Conservation (phyloP, 2,329 filamentous ascomycete species). For the Bipolaris oryzae region DNA sequence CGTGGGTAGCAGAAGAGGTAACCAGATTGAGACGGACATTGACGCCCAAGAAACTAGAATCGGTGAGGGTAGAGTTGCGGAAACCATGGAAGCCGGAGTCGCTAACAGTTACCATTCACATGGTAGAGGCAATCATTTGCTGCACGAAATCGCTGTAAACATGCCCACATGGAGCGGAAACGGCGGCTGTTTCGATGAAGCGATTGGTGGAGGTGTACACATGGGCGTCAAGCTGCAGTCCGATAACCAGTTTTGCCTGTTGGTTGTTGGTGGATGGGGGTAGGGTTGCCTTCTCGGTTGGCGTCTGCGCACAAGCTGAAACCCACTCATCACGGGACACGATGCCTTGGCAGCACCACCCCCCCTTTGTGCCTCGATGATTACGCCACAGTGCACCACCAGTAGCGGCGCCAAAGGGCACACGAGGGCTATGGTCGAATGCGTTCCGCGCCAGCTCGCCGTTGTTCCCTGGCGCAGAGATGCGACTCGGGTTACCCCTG, state of each 20-base stretch:
- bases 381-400: slow-evolving; percentile 9
- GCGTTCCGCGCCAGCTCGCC: slow-evolving; percentile 23
- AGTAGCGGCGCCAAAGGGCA: slow-evolving; percentile 7
- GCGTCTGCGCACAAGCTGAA: slow-evolving; percentile 26
- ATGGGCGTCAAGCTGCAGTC: not conserved
- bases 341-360: slow-evolving; percentile 1
- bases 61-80: not conserved
- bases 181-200: slow-evolving; percentile 6
- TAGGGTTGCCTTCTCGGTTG: slow-evolving; percentile 22
- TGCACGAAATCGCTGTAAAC: slow-evolving; percentile 7
- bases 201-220: not conserved
- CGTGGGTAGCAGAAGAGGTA: not conserved
- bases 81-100: slow-evolving; percentile 17
- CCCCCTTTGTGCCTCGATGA: slow-evolving; percentile 6
- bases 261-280: slow-evolving; percentile 10
- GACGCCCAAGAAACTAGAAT: not conserved
- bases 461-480: slow-evolving; percentile 21
- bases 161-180: slow-evolving; percentile 17
- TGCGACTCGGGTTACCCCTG: slow-evolving; percentile 30
- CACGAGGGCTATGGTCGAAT: slow-evolving; percentile 18
- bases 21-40: not conserved
- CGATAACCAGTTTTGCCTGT: slow-evolving; percentile 5
- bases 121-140: not conserved
- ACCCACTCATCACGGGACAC: slow-evolving; percentile 10
- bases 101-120: slow-evolving; percentile 3